Conservation (phyloP, 306 rosid species). For the Casuarina equisetifolia region DNA sequence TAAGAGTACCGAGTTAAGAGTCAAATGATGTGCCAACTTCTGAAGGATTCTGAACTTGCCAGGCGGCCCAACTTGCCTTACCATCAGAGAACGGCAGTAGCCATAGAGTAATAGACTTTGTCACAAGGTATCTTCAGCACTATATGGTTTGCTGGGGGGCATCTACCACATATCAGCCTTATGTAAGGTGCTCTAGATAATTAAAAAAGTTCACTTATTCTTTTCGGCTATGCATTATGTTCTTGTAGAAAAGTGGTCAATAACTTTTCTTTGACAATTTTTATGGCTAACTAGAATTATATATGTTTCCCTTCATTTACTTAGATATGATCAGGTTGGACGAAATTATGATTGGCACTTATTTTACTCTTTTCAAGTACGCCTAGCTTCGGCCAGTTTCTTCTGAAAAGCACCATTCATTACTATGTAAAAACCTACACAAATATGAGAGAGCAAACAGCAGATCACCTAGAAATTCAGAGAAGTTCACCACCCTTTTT, state of each 20-base stretch:
- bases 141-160: not conserved
- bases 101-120: not conserved
- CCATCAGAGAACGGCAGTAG: no score
- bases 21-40: conserved; percentile 2
- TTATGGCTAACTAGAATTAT: not conserved
- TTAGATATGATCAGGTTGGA: no score
- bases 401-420: no score
- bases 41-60: not conserved
- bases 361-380: no score
- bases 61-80: not conserved
- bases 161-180: not conserved
- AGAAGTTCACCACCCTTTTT: not conserved
- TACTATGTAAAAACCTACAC: not conserved
- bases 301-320: not conserved
- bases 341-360: no score
- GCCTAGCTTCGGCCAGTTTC: no score
- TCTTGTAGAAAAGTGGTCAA: not conserved
- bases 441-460: not conserved
- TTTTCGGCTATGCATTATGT: not conserved
- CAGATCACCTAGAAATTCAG: not conserved
- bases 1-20: conserved; percentile 15
- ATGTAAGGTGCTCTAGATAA: not conserved
- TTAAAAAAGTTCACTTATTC: not conserved
- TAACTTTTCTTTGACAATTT: not conserved
- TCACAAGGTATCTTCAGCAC: not conserved